Percentiles rank a stretch among this genome's conserved stretches.
Evolutionary conservation across 805 yeast species (phyloP).

Genomic region (Blastobotrys peoriensis): DNA sequence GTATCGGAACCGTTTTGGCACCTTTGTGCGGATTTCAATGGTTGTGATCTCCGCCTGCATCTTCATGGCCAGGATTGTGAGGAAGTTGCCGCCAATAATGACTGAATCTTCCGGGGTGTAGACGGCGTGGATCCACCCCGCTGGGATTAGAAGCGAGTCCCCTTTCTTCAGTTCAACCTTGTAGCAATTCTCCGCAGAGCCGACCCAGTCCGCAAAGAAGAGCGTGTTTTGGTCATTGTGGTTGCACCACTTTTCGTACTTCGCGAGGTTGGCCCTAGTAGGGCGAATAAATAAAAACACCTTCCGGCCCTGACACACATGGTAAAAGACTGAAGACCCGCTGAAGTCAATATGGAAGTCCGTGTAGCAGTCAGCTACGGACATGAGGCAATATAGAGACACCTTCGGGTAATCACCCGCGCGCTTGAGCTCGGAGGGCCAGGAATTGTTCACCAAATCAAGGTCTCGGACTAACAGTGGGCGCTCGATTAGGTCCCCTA

Average conservation of each 20-base stretch:
- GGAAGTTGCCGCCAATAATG: constrained; percentile 83
- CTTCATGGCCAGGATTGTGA: constrained; percentile 56
- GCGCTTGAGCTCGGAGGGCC: constrained; percentile 36
- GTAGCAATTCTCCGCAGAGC: constrained; percentile 39
- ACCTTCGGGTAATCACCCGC: constrained; percentile 30
- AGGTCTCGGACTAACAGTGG: constrained; percentile 60
- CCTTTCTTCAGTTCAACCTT: constrained; percentile 52
- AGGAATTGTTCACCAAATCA: constrained; percentile 65
- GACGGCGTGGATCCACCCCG: constrained; percentile 93
- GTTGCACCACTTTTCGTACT: constrained; percentile 68
- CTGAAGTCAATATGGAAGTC: constrained; percentile 92
- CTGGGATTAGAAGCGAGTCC: constrained; percentile 75
- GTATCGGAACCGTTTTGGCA: constrained; percentile 68
- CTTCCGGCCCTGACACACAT: constrained; percentile 69
- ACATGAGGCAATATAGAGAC: constrained; percentile 78
- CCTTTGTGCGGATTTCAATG: constrained; percentile 63
- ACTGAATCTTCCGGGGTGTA: constrained; percentile 75
- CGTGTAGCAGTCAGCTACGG: constrained; percentile 72
- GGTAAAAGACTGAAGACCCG: constrained; percentile 87
- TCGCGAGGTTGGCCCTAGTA: constrained; percentile 50
- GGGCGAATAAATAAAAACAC: constrained; percentile 78
- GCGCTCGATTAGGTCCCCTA: constrained; percentile 48
- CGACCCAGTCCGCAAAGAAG: constrained; percentile 58
- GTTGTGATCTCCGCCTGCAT: constrained; percentile 57
- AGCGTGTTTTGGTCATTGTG: constrained; percentile 53